Conservation (phyloP, 345 rosid genomes). For the Murraya paniculata region DNA sequence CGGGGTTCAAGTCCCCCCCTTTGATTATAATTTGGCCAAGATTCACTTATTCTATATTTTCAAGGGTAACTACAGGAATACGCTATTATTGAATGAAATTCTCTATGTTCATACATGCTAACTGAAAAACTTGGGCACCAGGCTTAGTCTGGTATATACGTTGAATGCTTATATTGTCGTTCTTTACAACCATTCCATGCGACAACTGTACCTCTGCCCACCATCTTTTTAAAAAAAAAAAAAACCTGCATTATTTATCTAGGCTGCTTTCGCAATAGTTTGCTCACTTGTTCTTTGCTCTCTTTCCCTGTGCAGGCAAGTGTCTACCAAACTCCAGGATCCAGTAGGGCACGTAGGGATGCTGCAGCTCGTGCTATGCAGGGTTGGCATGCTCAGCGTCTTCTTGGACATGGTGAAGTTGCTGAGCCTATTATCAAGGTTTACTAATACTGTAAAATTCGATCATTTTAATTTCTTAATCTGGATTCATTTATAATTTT, state of each 20-base stretch:
- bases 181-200: background rate
- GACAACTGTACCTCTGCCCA: background rate
- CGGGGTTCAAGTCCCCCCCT: background rate
- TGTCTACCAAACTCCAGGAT: slow-evolving; percentile 51
- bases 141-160: background rate
- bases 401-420: slow-evolving; percentile 67
- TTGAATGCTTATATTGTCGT: background rate
- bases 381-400: slow-evolving; percentile 82
- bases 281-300: background rate
- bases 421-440: slow-evolving; percentile 52
- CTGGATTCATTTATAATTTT: background rate
- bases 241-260: background rate
- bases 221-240: too few species aligned
- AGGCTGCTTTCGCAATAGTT: background rate
- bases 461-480: background rate
- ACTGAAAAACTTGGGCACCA: background rate
- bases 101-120: background rate
- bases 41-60: background rate
- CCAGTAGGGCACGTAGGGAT: slow-evolving; percentile 71
- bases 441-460: slow-evolving; percentile 13
- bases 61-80: background rate
- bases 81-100: background rate
- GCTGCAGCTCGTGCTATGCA: slow-evolving; percentile 92
- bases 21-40: background rate
- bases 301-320: slow-evolving; percentile 35